Evolutionary conservation across 148 eudicot genomes (phyloP).

Genomic region (Camellia sinensis): DNA sequence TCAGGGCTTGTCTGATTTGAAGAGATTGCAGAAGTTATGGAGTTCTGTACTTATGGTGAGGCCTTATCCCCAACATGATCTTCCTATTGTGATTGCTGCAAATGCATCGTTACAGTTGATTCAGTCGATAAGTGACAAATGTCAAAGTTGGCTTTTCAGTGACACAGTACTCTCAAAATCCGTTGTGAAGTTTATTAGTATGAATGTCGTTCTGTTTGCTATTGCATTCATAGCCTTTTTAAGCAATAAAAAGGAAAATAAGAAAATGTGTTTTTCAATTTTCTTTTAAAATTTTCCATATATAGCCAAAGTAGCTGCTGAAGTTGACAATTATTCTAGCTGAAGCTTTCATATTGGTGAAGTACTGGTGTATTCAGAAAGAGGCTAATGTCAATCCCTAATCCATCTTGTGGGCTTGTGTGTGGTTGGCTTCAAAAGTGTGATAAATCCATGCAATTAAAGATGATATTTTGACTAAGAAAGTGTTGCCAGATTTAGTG

Average conservation of each 20-base stretch:
- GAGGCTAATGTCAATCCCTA: not conserved
- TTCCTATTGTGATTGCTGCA: not conserved
- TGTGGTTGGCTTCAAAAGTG: not conserved
- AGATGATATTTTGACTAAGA: not conserved
- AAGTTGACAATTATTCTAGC: too few species aligned
- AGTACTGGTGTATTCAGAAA: not conserved
- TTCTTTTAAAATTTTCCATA: not conserved
- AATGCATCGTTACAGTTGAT: not conserved
- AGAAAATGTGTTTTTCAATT: not conserved
- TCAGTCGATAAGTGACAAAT: not conserved
- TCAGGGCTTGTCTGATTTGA: conserved; percentile 43
- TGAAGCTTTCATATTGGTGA: too few species aligned
- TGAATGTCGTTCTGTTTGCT: not conserved
- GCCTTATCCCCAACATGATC: not conserved
- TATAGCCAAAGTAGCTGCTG: not conserved
- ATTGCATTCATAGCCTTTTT: not conserved
- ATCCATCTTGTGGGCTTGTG: not conserved
- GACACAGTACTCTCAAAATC: not conserved
- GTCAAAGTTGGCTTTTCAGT: not conserved
- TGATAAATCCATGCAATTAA: not conserved
- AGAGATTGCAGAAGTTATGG: conserved; percentile 44
- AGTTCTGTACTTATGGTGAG: conserved; percentile 63
- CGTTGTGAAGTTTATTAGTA: not conserved
- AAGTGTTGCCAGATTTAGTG: too few species aligned
- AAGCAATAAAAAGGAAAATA: not conserved